Evolutionary conservation across 106 monocot species (phyloP).

Genomic region (Posidonia australis): DNA sequence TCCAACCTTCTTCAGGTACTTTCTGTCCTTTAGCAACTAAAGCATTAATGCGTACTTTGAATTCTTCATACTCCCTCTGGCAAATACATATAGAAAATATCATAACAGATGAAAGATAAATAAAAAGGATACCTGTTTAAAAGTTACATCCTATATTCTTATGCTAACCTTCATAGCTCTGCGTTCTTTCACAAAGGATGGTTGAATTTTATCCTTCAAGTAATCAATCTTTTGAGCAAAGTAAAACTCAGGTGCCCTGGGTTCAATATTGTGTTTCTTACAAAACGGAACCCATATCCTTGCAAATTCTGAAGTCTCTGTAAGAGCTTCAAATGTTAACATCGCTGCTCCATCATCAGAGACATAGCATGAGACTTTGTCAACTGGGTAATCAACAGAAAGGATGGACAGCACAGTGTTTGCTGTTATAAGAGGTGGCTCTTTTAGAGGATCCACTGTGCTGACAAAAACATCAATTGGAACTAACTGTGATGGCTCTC

Average conservation of each 20-base stretch:
- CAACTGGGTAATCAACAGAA: constrained; percentile 76
- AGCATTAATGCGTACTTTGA: constrained; percentile 72
- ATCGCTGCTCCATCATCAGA: constrained; percentile 92
- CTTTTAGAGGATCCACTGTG: constrained; percentile 86
- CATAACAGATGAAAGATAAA: constrained; percentile 5
- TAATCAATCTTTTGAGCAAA: constrained; percentile 90
- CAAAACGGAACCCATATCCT: constrained; percentile 88
- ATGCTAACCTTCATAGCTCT: constrained; percentile 70
- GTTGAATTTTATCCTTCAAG: constrained; percentile 79
- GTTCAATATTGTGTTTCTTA: constrained; percentile 82
- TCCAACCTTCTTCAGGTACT: constrained; percentile 86
- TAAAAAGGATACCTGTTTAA: not conserved
- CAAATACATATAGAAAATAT: constrained; percentile 1
- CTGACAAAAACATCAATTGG: constrained; percentile 81
- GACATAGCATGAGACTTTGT: constrained; percentile 82
- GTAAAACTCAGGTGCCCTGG: constrained; percentile 83
- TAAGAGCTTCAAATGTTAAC: constrained; percentile 72
- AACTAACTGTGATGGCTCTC: constrained; percentile 61
- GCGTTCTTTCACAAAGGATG: constrained; percentile 82
- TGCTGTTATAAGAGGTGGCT: constrained; percentile 81
- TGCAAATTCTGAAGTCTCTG: constrained; percentile 75
- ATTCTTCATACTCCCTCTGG: constrained; percentile 90
- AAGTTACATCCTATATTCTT: not conserved
- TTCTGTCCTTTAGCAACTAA: constrained; percentile 86
- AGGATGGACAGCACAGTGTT: constrained; percentile 83